These are phyloP conservation scores for Volutella citrinella DNA, from an alignment of 2,329 filamentous ascomycete species.

Conservation along the genomic window DNA sequence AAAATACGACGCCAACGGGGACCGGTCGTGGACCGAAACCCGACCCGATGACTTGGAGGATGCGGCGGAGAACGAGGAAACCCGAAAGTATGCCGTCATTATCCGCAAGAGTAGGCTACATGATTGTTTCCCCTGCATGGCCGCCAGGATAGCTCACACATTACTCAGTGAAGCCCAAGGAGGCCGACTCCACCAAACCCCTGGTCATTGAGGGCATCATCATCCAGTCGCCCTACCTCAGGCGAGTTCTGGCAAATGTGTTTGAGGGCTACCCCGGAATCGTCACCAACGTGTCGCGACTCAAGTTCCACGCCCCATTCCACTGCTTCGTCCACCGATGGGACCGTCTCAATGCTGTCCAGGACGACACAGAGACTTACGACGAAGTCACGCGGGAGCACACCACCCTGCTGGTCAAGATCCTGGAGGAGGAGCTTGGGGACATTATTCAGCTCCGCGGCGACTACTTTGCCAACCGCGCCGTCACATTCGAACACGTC, in stretches of 20 bases:
- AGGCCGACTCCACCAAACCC: conserved; percentile 56
- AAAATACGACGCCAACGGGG: conserved; percentile 45
- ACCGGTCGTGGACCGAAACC: conserved; percentile 53
- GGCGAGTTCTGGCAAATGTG: conserved; percentile 51
- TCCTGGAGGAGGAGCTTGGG: conserved; percentile 49
- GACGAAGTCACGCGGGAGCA: conserved; percentile 44
- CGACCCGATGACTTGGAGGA: conserved; percentile 52
- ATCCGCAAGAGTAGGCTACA: conserved; percentile 45
- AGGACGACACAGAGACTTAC: conserved; percentile 36
- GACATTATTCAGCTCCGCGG: conserved; percentile 47
- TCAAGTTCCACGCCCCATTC: conserved; percentile 61
- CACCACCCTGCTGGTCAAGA: conserved; percentile 42
- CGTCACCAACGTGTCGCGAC: conserved; percentile 54
- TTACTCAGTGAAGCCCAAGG: conserved; percentile 39
- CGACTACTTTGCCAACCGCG: conserved; percentile 51
- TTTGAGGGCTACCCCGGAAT: conserved; percentile 59
- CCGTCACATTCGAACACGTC: conserved; percentile 50
- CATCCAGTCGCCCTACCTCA: conserved; percentile 60
- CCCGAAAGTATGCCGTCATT: conserved; percentile 58
- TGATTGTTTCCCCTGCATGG: neutral
- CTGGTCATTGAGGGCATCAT: conserved; percentile 61
- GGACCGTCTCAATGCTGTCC: conserved; percentile 42
- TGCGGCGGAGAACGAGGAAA: conserved; percentile 59
- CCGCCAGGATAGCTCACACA: neutral
- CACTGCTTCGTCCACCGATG: conserved; percentile 65